These are phyloP conservation scores for Psilocybe subaeruginosa DNA, from an alignment of 768 basidiomycete genomes.

Conservation along the genomic window DNA sequence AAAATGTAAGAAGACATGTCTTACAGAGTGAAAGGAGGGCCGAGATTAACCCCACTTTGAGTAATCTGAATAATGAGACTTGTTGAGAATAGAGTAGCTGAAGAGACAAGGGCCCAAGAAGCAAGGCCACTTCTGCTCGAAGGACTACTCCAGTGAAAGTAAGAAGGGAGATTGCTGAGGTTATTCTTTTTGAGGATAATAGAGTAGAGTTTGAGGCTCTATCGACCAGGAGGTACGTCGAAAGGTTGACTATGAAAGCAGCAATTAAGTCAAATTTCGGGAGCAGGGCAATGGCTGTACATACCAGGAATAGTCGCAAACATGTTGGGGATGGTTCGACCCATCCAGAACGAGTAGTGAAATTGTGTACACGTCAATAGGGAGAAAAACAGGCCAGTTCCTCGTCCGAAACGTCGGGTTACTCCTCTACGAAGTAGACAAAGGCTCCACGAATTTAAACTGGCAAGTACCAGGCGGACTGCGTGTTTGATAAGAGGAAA, in stretches of 20 bases:
- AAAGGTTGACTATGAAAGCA: slow-evolving; percentile 55
- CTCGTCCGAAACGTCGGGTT: slow-evolving; percentile 62
- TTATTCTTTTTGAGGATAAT: slow-evolving; percentile 36
- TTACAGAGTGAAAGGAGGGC: slow-evolving; percentile 57
- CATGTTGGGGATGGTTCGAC: slow-evolving; percentile 94
- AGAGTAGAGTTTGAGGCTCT: slow-evolving; percentile 40
- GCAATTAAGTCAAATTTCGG: not conserved
- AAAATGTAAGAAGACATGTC: slow-evolving; percentile 9
- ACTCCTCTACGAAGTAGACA: slow-evolving; percentile 67
- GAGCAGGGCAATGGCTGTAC: slow-evolving; percentile 3
- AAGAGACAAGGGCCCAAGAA: slow-evolving; percentile 64
- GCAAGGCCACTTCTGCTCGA: slow-evolving; percentile 75
- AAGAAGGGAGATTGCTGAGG: slow-evolving; percentile 58
- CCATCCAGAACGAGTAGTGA: slow-evolving; percentile 92
- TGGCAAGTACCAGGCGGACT: slow-evolving; percentile 80
- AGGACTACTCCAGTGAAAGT: slow-evolving; percentile 72
- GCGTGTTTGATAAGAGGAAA: not conserved
- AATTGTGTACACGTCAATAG: slow-evolving; percentile 84
- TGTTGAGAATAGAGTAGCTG: slow-evolving; percentile 50
- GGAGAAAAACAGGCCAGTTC: slow-evolving; percentile 59
- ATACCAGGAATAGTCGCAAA: slow-evolving; percentile 81
- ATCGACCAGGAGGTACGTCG: slow-evolving; percentile 51
- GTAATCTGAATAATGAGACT: slow-evolving; percentile 43
- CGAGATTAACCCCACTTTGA: slow-evolving; percentile 53
- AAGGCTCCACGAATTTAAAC: slow-evolving; percentile 64